phyloP scores from a whole-genome alignment of 2,329 filamentous ascomycete species.

The Fusarium sp. region DNA sequence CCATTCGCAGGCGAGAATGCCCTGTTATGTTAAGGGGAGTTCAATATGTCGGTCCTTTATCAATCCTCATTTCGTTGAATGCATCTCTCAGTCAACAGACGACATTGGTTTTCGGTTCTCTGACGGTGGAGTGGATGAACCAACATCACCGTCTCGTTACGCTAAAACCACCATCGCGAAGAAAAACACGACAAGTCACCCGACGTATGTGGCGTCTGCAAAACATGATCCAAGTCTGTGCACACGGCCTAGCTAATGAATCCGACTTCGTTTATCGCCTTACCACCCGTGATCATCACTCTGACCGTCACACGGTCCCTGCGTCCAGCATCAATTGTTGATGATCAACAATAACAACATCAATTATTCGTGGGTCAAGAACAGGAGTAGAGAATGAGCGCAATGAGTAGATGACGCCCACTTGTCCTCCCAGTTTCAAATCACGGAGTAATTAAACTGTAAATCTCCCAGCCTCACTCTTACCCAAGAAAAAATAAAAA shows the following conservation, averaged over 20 bases:
- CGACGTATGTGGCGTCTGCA: background rate
- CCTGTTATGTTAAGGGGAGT: too few relatives aligned
- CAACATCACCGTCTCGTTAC: background rate
- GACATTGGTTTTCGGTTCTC: fast-evolving
- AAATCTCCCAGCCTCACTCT: background rate
- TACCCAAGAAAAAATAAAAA: background rate
- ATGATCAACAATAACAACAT: background rate
- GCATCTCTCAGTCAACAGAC: background rate
- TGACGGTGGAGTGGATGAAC: background rate
- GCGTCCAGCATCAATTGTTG: background rate
- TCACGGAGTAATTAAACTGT: constrained; percentile 5
- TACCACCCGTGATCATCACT: background rate
- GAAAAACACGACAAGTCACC: background rate
- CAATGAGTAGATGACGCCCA: background rate
- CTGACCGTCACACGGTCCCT: background rate
- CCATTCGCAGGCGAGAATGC: too few relatives aligned
- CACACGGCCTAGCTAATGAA: background rate
- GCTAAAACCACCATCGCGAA: background rate
- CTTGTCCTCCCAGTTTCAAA: too few relatives aligned
- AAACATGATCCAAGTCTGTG: background rate
- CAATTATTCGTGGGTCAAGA: background rate
- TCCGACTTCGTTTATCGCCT: background rate
- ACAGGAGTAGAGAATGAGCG: background rate
- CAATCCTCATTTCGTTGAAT: background rate
- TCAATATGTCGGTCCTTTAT: too few relatives aligned